Conservation (phyloP, 2,329 filamentous ascomycete genomes). For the Trichoderma sp. region DNA sequence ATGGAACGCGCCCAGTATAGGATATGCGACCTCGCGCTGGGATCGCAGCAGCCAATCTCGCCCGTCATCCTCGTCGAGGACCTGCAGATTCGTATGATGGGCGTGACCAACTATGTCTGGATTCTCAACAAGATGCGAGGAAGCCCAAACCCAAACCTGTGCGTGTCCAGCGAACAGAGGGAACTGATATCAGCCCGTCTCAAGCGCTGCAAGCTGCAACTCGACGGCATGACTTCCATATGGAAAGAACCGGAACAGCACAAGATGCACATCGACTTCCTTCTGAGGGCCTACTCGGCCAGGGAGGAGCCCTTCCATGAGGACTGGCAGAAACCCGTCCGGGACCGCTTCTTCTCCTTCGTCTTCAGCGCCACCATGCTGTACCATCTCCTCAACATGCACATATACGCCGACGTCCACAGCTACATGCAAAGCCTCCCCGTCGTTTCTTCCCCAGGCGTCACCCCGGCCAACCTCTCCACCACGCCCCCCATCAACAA, state of each 20-base stretch:
- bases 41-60: conserved; percentile 29
- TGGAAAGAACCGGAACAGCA: conserved; percentile 22
- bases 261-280: conserved; percentile 23
- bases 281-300: conserved; percentile 31
- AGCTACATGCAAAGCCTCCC: conserved; percentile 31
- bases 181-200: conserved; percentile 15
- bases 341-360: conserved; percentile 31
- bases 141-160: conserved; percentile 23
- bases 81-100: conserved; percentile 35
- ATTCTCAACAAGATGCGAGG: conserved; percentile 29
- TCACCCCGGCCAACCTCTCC: conserved; percentile 20
- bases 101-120: conserved; percentile 34
- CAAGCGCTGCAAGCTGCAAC: conserved; percentile 24
- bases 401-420: conserved; percentile 37
- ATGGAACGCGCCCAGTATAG: conserved; percentile 31
- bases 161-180: conserved; percentile 3
- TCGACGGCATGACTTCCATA: conserved; percentile 23
- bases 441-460: conserved; percentile 10
- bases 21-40: conserved; percentile 32
- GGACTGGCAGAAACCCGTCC: conserved; percentile 27
- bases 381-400: conserved; percentile 38
- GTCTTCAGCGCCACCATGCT: conserved; percentile 37
- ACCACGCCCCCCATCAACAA: conserved; percentile 21
- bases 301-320: conserved; percentile 28
- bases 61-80: conserved; percentile 35